A percentile compares a stretch with the other conserved stretches of the same genome.
Conservation (phyloP, 306 rosid species). For the cucumber (Cucumis sativus) region Cucumber_9930_V3 NC_026660.2:15181501-15182000, state of each 20-base stretch:
- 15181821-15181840: not conserved
- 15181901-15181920: conserved; percentile 35
- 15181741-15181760: not conserved
- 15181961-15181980: conserved; percentile 63
- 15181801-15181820: not conserved
- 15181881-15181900: conserved; percentile 55
- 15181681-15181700: not conserved
- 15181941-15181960: conserved; percentile 63
- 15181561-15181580: not conserved
- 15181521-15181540: not conserved
- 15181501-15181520: not conserved
- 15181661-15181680: not conserved
- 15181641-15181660: not conserved
- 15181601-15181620: not conserved
- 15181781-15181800: not conserved
- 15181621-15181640: not conserved
- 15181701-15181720: not conserved
- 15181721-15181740: not conserved
- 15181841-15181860: not conserved
- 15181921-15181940: conserved; percentile 32
- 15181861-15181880: conserved; percentile 52
- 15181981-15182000: conserved; percentile 40
- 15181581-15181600: not conserved
- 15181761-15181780: not conserved
- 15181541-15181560: not conserved